Evolutionary conservation across 176 grass and related monocot genomes (phyloP), one percentile per base, ranked within the genome.

Genomic region (Aegilops umbellulata): DNA sequence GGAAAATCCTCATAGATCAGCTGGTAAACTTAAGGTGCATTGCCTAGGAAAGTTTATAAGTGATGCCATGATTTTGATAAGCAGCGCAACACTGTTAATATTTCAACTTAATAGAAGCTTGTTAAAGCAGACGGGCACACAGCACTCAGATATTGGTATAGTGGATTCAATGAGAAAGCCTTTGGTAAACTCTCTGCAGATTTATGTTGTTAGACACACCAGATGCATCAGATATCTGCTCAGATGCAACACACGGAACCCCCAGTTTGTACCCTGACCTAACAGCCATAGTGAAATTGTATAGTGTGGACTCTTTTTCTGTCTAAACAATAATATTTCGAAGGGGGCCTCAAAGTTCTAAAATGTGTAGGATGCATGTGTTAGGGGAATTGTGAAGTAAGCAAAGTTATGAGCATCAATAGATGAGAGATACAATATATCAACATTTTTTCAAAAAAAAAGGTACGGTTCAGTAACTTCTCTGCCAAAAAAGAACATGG

Each of bases 361-460:
- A 74, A 47, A 47, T 49, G 42, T 49, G 7, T 16, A 9, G 42
- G 19, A 49, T 4, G 71, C 15, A 4, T 46, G 41, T 49, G 24
- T 42, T 19, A 74, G 14, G 23, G 41, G 10, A 70, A 70, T 23
- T 44, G 13, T 26, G 71, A 74, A 74, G 23, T 47, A 47, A 73
- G 71, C 23, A 47, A 74, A 49, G 23, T 49, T 74, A 74, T 14
- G 71, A 19, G n/a, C 39, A 47, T 49, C 39, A 74, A 47, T 27
- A 74, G 24, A 74, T 29, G 41, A 27, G 71, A 74, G 41, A 49
- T 74, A 74, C 71, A 74, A 25, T 74, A 74, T 74, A 74, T 17
- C 71, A 44, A 73, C 10, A 72, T 44, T 15, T 71, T 41, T 26
- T 12, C 11, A 25, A 26, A 73, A 73, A 72, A 55, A 26, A 46